Base-by-base conservation (phyloP, 78 protist genomes). In the Dictyostelium brefeldianum region DNA sequence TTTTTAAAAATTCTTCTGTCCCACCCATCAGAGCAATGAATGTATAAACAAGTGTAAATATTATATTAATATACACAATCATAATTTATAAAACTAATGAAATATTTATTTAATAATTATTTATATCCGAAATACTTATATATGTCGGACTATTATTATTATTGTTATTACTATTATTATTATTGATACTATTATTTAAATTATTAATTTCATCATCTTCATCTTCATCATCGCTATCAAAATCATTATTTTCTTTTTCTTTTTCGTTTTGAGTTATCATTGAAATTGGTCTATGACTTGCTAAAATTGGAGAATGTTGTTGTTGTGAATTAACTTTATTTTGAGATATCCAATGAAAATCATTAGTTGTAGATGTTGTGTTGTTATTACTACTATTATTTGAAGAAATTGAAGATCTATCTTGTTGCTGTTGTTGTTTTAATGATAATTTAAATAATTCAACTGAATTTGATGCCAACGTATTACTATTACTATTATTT, bases 11-110 rank as follows among this genome's bases (percentile, higher is more conserved):
- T 83, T 96, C 98, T 97, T 50, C 98, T 83, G 62, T 97, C 98
- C 98, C 98, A 97, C 4, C 98, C 98, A 50, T 95, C 97, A 20
- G 62, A 22, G 59, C 97, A 96, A 81, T 96, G 97, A 3, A 67
- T n/a, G n/a, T n/a, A n/a, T n/a, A n/a, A n/a, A n/a, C n/a, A n/a
- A n/a, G n/a, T n/a, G n/a, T n/a, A n/a, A n/a, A n/a, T n/a, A n/a
- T n/a, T n/a, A n/a, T n/a, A n/a, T n/a, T n/a, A n/a, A n/a, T n/a
- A n/a, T n/a, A n/a, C n/a, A n/a, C n/a, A n/a, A n/a, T n/a, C n/a
- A n/a, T n/a, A n/a, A n/a, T n/a, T n/a, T n/a, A n/a, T n/a, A n/a
- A n/a, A n/a, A n/a, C n/a, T n/a, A n/a, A n/a, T n/a, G n/a, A n/a
- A n/a, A n/a, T n/a, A n/a, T n/a, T n/a, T n/a, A n/a, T n/a, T n/a